Evolutionary conservation across 192 early-diverging fungal genomes (phyloP), one percentile per base, ranked within the genome.

Genomic region (Umbelopsis sp.): DNA sequence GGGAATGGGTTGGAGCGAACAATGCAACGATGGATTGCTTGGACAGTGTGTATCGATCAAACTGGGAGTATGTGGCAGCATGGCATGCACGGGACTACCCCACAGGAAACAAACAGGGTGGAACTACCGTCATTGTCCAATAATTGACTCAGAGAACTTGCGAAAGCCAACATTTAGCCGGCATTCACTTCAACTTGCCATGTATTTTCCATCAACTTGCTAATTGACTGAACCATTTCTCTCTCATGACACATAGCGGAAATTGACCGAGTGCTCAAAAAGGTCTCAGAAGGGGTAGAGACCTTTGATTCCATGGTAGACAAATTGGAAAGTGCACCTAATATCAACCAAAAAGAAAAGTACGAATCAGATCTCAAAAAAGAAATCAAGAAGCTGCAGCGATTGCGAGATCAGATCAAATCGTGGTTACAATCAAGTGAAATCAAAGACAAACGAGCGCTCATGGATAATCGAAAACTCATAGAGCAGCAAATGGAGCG

Each of bases 401-500:
- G 95, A 74, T 84, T 88, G 69, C 91, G 96, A 65, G 97, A 99
- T 84, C 97, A 99, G 79, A 99, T 99, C 77, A 97, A 98, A 77
- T 93, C 93, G 71, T 99, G 97, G 97, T 86, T 97, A 45, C 86
- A 92, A 22, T 94, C 90, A 68, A 94, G 86, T 71, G 97, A 99
- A 26, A 96, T 99, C 78, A 99, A 99, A 84, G 97, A 98, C 85
- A 99, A 99, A 81, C 84, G 87, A 44, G 83, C 89, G 24, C 84
- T 99, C 62, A 72, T 92, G 65, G 95, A 98, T 22, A 96, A 95
- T 70, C 86, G 97, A 73, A 93, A 94, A 74, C 87, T 96, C 6
- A 99, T 99, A 74, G 97, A 99, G 77, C 80, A 93, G 91, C 95
- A 98, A 90, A 99, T 99, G 97, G 97, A 99, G 76, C 88, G 88